Evolutionary conservation across 805 yeast genomes (phyloP), one percentile per base, ranked within the genome.

Genomic region (Candida alai): DNA sequence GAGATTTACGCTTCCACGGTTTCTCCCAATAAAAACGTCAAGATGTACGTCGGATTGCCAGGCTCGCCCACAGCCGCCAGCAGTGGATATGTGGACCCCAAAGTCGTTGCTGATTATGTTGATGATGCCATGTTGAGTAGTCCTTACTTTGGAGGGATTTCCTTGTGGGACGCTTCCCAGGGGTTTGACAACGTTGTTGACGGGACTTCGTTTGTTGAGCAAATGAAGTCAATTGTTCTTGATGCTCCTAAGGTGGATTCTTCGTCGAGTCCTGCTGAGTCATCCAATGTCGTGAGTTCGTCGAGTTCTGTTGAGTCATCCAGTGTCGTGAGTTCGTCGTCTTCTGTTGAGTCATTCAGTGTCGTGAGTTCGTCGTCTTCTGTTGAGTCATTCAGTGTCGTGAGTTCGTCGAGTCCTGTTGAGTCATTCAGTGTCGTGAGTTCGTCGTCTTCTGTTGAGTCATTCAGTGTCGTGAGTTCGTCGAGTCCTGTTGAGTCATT

Each of bases 131-230:
- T 53, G 30, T 30, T 40, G 21, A 26, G 37, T n/a, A 40, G 37
- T 35, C 34, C 46, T 28, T 44, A 49, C 40, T 74, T 88, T 45
- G 82, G 82, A 15, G 84, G 88, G 21, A 74, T 89, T 50, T 76
- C 82, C 72, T 62, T 88, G 41, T 89, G 97, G 97, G 95, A 87
- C 46, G 84, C 87, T 11, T 67, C 81, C 7, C 76, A 76, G 43
- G 74, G 74, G 13, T 51, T 46, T 45, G 39, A 44, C 10, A 56
- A 56, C 36, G 44, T 41, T 17, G 15, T 21, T 15, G 31, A 39
- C 28, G 57, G 60, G 19, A 36, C 29, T 7, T 50, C 42, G 17
- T 58, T 42, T 42, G 52, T 48, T 12, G 40, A 69, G 20, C 63
- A 59, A 24, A 51, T 77, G 55, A 73, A 74, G 52, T 39, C 53